A percentile compares a stretch with the other conserved stretches of the same genome.
phyloP scores from a whole-genome alignment of 306 rosid genomes.

The Pachyrhizus erosus region DNA sequence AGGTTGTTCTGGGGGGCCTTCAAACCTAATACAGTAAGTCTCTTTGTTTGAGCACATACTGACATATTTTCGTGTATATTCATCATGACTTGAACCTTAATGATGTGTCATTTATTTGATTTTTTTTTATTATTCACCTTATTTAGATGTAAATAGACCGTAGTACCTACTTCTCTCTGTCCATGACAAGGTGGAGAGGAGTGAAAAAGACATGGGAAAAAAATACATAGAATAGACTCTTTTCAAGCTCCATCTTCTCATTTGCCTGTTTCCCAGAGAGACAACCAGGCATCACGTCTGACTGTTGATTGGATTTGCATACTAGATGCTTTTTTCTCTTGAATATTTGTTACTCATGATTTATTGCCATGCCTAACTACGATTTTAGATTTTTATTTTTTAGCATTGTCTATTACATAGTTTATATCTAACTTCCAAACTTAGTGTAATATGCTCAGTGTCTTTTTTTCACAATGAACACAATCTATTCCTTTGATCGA shows the following conservation, averaged over 20 bases:
- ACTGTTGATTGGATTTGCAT: slow-evolving; percentile 1
- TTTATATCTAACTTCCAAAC: neutral
- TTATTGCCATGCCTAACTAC: neutral
- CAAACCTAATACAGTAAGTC: slow-evolving; percentile 71
- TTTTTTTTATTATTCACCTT: slow-evolving; percentile 9
- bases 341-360: neutral
- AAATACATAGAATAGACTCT: neutral
- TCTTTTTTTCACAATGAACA: neutral
- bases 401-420: neutral
- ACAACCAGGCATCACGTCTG: neutral
- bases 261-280: neutral
- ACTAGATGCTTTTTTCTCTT: slow-evolving; percentile 6
- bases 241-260: neutral
- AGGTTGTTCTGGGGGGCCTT: slow-evolving; percentile 92
- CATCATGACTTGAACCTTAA: slow-evolving; percentile 6
- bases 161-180: neutral
- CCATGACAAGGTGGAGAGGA: neutral
- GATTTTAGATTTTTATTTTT: neutral
- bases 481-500: neutral
- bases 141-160: slow-evolving; percentile 27
- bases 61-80: neutral
- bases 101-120: slow-evolving; percentile 17
- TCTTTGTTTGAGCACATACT: slow-evolving; percentile 4
- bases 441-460: neutral
- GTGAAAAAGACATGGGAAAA: neutral